A percentile compares a stretch with the other conserved stretches of the same genome.
Conservation (phyloP, 352 stramenopile species). For the Globisporangium radiosum region DNA sequence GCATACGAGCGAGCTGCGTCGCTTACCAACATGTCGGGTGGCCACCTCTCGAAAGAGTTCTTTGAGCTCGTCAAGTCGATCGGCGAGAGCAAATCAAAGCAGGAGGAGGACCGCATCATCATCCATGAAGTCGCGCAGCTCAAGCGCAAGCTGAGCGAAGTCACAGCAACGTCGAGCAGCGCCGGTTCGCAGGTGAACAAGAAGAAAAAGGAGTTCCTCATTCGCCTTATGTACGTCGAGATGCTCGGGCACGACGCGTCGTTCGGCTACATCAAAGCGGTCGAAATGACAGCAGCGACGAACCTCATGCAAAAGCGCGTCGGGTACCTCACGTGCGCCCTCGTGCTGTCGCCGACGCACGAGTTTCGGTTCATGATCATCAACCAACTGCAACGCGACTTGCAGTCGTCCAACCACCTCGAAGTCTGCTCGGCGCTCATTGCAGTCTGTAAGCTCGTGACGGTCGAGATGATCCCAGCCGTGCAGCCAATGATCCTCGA, state of each 20-base stretch:
- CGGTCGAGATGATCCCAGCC: slow-evolving; percentile 97
- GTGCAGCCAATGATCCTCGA: slow-evolving; percentile 94
- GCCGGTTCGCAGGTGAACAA: slow-evolving; percentile 85
- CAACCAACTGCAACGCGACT: slow-evolving; percentile 97
- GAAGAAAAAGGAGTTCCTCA: slow-evolving; percentile 98
- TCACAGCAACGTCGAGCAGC: slow-evolving; percentile 68
- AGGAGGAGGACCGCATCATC: slow-evolving; percentile 99
- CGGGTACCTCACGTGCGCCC: slow-evolving; percentile 92
- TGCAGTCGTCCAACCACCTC: slow-evolving; percentile 88
- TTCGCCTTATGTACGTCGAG: slow-evolving; percentile 99
- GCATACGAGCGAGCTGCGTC: not conserved
- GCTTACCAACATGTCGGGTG: slow-evolving; percentile 61
- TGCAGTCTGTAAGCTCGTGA: slow-evolving; percentile 95
- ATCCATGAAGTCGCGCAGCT: slow-evolving; percentile 92
- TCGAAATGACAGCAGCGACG: slow-evolving; percentile 96
- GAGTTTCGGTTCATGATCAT: slow-evolving; percentile 99
- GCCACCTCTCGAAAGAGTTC: slow-evolving; percentile 96
- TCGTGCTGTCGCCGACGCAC: slow-evolving; percentile 96
- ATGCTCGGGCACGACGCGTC: slow-evolving; percentile 99
- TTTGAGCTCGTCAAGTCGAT: slow-evolving; percentile 99
- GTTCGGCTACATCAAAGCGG: slow-evolving; percentile 98
- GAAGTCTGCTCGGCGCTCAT: slow-evolving; percentile 95
- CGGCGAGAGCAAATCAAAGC: slow-evolving; percentile 99
- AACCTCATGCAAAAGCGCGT: slow-evolving; percentile 98
- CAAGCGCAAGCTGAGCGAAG: slow-evolving; percentile 93